A percentile compares a stretch with the other conserved stretches of the same genome.
phyloP scores from a whole-genome alignment of 306 rosid genomes.

The Luffa aegyptiaca region DNA sequence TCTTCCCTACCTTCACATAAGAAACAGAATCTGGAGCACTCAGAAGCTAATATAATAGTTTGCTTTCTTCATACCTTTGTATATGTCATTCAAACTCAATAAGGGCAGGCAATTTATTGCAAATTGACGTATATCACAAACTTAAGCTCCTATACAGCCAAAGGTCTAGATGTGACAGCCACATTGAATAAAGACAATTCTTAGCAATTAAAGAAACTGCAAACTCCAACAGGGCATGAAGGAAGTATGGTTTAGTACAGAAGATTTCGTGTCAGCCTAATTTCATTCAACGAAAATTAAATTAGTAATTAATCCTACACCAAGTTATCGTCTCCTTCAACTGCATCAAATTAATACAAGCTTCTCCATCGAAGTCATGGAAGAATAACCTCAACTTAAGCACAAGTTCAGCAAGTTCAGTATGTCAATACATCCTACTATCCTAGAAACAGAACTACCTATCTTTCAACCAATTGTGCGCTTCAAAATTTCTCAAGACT shows the following conservation, averaged over 20 bases:
- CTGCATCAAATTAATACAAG: too few relatives aligned
- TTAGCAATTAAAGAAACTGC: not conserved
- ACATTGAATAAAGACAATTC: too few relatives aligned
- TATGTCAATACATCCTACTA: not conserved
- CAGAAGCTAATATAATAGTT: not conserved
- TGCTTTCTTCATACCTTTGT: not conserved
- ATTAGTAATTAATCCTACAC: not conserved
- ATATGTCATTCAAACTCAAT: not conserved
- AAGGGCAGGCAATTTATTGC: not conserved
- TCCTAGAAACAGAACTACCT: not conserved
- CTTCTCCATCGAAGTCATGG: not conserved
- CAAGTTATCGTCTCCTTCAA: not conserved
- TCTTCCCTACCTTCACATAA: constrained; percentile 23
- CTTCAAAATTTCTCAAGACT: not conserved
- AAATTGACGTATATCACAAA: not conserved
- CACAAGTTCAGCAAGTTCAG: not conserved
- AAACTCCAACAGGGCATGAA: not conserved
- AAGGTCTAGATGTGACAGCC: too few relatives aligned
- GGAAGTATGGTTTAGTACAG: not conserved
- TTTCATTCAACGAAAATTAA: not conserved
- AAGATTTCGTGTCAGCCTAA: not conserved
- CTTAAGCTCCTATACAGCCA: not conserved
- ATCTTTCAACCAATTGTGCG: not conserved
- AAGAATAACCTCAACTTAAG: not conserved
- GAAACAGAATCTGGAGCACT: not conserved